Evolutionary conservation across 495 filamentous ascomycete species (phyloP), one percentile per base, ranked within the genome.

Genomic region (Penicillium cinerascens): DNA sequence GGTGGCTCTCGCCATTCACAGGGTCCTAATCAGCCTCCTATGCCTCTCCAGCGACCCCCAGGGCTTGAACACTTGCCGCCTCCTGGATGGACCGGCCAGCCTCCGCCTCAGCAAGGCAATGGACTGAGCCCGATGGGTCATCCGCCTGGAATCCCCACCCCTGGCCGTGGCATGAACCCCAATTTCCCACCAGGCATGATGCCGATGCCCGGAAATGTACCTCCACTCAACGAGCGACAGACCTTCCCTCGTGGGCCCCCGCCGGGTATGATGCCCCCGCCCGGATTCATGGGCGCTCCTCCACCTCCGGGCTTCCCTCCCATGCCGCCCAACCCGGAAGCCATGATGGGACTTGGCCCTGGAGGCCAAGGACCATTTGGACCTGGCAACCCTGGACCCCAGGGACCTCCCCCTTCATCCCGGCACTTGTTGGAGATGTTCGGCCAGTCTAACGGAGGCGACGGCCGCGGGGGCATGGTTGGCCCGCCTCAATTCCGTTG

Each of bases 201-300:
- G 55, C 69, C 71, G 10, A 72, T 76, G 64, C 72, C 67, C n/a
- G 71, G 66, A 0, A 67, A 62, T 43, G 53, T 59, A 17, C 69
- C 68, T 38, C 66, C 66, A 3, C 56, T 66, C 7, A 70, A 65
- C 43, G 68, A 77, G 17, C 70, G 72, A 17, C 72, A 71, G 47
- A 62, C 57, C 42, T 75, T 72, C 47, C 72, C 72, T 25, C 70
- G 72, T 48, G 75, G 67, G 11, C 72, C 66, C 49, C 74, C 72
- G 22, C 76, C 71, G 1, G 76, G 75, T 33, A 78, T 79, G 74
- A 73, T 76, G 61, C 77, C 74, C 15, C 77, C 75, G 29, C 77
- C 77, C 1, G 78, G 76, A 18, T 81, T 76, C 54, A 74, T 76
- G 68, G 72, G 70, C 44, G 72, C 65, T 1, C 73, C 70, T 33